Evolutionary conservation across 768 basidiomycete genomes (phyloP).

Genomic region (Pisolithus tinctorius): DNA sequence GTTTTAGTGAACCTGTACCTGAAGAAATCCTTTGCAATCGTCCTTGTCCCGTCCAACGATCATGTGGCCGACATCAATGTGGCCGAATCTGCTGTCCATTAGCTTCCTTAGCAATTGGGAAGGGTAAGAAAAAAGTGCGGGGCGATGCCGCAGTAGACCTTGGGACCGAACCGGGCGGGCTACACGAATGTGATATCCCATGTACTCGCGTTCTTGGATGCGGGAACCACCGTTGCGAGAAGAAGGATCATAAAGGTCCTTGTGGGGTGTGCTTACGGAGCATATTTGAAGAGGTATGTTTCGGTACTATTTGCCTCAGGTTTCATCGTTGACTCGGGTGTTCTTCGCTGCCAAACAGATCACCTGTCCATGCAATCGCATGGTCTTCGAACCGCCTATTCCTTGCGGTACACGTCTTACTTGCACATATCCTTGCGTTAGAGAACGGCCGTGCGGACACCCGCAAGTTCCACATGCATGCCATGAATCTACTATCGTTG

Average conservation of each 20-base stretch:
- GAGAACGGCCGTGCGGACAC: slow-evolving; percentile 78
- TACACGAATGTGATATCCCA: slow-evolving; percentile 80
- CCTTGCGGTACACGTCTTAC: slow-evolving; percentile 76
- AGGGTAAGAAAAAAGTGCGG: slow-evolving; percentile 54
- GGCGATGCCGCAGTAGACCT: slow-evolving; percentile 28
- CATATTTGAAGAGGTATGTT: slow-evolving; percentile 83
- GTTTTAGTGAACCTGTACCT: slow-evolving; percentile 27
- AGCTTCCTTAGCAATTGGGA: slow-evolving; percentile 47
- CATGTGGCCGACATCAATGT: slow-evolving; percentile 87
- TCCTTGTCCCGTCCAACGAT: slow-evolving; percentile 68
- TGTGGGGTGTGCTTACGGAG: slow-evolving; percentile 84
- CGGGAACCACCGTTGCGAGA: slow-evolving; percentile 75
- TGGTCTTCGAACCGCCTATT: slow-evolving; percentile 82
- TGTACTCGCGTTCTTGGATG: slow-evolving; percentile 71
- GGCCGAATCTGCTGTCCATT: slow-evolving; percentile 84
- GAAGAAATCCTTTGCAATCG: slow-evolving; percentile 79
- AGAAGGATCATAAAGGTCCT: slow-evolving; percentile 71
- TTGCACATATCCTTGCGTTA: slow-evolving; percentile 77
- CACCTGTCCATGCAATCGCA: slow-evolving; percentile 79
- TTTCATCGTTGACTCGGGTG: neutral
- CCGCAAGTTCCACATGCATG: slow-evolving; percentile 71
- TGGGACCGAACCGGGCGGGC: slow-evolving; percentile 54
- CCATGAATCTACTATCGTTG: slow-evolving; percentile 54
- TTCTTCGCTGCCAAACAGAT: slow-evolving; percentile 35
- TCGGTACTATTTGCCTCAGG: neutral